phyloP scores from a whole-genome alignment of 805 yeast genomes.

The Candida awuae region DNA sequence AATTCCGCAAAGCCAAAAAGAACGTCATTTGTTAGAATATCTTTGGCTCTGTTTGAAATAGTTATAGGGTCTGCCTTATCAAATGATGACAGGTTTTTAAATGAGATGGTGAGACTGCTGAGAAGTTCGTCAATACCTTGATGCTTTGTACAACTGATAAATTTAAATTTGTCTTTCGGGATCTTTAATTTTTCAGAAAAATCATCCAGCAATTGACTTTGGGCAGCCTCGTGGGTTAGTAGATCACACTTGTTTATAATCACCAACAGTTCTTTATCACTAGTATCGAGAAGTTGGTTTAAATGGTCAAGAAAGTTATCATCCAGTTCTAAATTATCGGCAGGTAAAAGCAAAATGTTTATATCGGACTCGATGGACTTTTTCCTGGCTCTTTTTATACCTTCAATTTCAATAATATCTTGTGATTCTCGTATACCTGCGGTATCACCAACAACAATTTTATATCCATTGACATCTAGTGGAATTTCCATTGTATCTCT shows the following conservation, averaged over 20 bases:
- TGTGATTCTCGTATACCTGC: slow-evolving; percentile 70
- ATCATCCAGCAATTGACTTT: slow-evolving; percentile 16
- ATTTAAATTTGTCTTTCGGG: slow-evolving; percentile 18
- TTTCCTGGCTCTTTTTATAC: slow-evolving; percentile 67
- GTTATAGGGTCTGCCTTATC: slow-evolving; percentile 57
- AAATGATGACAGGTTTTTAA: slow-evolving; percentile 42
- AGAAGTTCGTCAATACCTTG: slow-evolving; percentile 48
- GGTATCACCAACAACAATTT: slow-evolving; percentile 80
- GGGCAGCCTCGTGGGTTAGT: slow-evolving; percentile 9
- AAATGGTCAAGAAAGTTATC: slow-evolving; percentile 36
- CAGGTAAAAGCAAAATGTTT: slow-evolving; percentile 56
- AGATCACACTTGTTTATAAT: slow-evolving; percentile 59
- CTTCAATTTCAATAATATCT: slow-evolving; percentile 49
- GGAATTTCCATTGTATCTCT: slow-evolving; percentile 81
- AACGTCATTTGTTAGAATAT: slow-evolving; percentile 68
- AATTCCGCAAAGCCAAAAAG: slow-evolving; percentile 67
- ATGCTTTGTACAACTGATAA: slow-evolving; percentile 52
- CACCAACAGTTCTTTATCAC: slow-evolving; percentile 27
- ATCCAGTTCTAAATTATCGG: slow-evolving; percentile 27
- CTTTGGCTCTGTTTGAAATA: slow-evolving; percentile 69
- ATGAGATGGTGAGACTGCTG: slow-evolving; percentile 33
- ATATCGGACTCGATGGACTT: slow-evolving; percentile 58
- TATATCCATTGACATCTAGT: slow-evolving; percentile 74
- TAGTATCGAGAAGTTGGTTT: slow-evolving; percentile 16
- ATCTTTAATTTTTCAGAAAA: slow-evolving; percentile 24